A percentile compares a stretch with the other conserved stretches of the same genome.
phyloP scores from a whole-genome alignment of 2,329 filamentous ascomycete genomes.

The Keithomyces neogunnii region DNA sequence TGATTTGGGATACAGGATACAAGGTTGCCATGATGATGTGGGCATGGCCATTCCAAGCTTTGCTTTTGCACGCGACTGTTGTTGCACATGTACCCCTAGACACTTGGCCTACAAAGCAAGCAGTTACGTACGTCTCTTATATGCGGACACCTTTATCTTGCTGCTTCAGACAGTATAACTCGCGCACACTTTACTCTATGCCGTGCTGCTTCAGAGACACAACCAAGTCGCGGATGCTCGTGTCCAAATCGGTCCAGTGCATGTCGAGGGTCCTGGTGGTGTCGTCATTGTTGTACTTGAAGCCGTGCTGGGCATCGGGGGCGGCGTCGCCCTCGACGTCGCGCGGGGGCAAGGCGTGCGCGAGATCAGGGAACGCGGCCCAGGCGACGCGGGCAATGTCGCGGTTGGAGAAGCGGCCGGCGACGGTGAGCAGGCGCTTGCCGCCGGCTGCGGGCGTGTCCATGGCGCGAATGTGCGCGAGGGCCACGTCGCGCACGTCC shows the following conservation, averaged over 20 bases:
- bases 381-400: conserved; percentile 35
- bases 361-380: conserved; percentile 41
- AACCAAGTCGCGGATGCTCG: conserved; percentile 51
- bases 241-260: conserved; percentile 4
- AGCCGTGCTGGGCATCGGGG: conserved; percentile 8
- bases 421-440: conserved; percentile 41
- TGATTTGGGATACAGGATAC: too few species aligned
- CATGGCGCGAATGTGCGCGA: conserved; percentile 43
- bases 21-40: too few species aligned
- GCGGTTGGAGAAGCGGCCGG: conserved; percentile 38
- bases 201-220: conserved; percentile 48
- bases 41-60: too few species aligned
- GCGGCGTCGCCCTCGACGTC: conserved; percentile 35
- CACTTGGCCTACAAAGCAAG: too few species aligned
- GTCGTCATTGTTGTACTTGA: neutral
- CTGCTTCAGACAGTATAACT: too few species aligned
- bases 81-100: too few species aligned
- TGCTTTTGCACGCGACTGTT: too few species aligned
- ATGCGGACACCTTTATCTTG: too few species aligned
- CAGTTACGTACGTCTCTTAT: too few species aligned
- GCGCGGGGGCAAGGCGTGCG: conserved; percentile 35
- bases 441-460: conserved; percentile 39
- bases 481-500: conserved; percentile 48
- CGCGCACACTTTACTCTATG: conserved; percentile 8
- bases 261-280: neutral